Conservation (phyloP, 305 asterid genomes). For the Plantago coronopus region DNA sequence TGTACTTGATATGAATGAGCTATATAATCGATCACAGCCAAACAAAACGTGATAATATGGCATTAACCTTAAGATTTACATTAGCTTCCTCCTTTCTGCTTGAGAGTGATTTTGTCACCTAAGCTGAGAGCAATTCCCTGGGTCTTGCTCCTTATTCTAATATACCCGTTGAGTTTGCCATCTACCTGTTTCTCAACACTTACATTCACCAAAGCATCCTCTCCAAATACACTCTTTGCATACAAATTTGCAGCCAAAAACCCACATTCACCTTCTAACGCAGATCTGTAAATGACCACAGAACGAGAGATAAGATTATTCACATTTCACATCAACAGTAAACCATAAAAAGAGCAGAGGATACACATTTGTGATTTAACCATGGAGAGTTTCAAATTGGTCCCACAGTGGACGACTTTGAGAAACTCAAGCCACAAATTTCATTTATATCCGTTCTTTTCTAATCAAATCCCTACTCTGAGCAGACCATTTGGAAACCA, state of each 20-base stretch:
- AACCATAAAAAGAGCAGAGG: neutral
- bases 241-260: constrained; percentile 94
- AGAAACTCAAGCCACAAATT: no score
- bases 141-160: constrained; percentile 97
- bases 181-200: constrained; percentile 92
- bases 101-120: constrained; percentile 97
- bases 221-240: constrained; percentile 98
- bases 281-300: constrained; percentile 56
- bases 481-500: no score
- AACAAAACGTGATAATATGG: constrained; percentile 5
- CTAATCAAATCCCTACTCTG: no score
- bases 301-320: constrained; percentile 12
- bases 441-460: no score
- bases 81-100: constrained; percentile 99
- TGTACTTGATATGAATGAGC: neutral
- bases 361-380: no score
- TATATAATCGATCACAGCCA: constrained; percentile 1
- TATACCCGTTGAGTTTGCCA: constrained; percentile 88
- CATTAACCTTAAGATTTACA: constrained; percentile 27
- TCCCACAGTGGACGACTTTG: no score
- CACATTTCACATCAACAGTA: neutral
- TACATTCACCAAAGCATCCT: constrained; percentile 93
- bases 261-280: constrained; percentile 97
- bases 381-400: no score
- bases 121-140: constrained; percentile 99